phyloP scores from a whole-genome alignment of 441 rosid genomes.

The Eugenia klotzschiana region DNA sequence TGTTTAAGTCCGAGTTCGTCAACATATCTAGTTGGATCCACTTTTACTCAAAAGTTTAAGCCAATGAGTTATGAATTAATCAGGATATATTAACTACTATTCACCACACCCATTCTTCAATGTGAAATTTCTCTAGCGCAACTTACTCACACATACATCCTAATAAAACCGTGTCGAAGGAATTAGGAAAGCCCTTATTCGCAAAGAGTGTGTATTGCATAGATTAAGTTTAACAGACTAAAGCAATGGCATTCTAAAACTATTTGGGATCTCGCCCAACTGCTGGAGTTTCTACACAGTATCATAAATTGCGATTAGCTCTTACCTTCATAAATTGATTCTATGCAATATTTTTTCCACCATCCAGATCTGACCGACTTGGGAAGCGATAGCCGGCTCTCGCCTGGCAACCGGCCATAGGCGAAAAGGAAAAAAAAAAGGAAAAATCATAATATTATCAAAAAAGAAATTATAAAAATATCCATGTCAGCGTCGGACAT shows the following conservation, averaged over 20 bases:
- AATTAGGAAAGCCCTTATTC: neutral
- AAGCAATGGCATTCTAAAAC: neutral
- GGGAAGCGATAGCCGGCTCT: too few relatives aligned
- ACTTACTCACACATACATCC: too few relatives aligned
- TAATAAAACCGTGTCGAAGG: neutral
- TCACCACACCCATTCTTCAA: too few relatives aligned
- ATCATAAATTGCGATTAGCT: neutral
- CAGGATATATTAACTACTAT: too few relatives aligned
- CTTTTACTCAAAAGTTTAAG: too few relatives aligned
- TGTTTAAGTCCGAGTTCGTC: too few relatives aligned
- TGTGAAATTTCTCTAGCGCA: too few relatives aligned
- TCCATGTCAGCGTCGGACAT: too few relatives aligned
- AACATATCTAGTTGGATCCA: too few relatives aligned
- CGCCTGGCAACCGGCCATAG: neutral
- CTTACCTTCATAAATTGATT: neutral
- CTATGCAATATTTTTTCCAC: neutral
- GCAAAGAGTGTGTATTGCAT: neutral
- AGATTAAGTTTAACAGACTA: neutral
- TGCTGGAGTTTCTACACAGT: neutral
- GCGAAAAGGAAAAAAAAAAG: neutral
- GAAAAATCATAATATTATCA: too few relatives aligned
- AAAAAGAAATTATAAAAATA: neutral
- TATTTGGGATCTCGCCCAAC: neutral
- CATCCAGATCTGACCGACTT: neutral
- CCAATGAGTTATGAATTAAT: too few relatives aligned